phyloP scores from a whole-genome alignment of 75 land plant genomes.

The Pinus tabuliformis region DNA sequence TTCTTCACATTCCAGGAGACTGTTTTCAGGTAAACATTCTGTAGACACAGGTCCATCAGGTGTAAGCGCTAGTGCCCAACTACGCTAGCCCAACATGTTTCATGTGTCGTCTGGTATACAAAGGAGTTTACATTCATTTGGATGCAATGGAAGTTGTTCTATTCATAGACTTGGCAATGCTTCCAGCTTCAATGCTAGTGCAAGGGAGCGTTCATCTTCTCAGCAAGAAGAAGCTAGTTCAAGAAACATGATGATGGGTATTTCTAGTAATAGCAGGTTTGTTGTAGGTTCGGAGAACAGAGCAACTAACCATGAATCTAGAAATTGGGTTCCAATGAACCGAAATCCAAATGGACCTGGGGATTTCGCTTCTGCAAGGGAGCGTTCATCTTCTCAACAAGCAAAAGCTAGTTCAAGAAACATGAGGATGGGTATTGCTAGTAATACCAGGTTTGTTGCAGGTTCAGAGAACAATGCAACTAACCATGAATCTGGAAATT shows the following conservation, averaged over 20 bases:
- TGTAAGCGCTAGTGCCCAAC: too few species aligned
- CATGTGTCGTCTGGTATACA: too few species aligned
- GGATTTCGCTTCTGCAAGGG: neutral
- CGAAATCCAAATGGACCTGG: conserved; percentile 5
- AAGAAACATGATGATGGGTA: conserved; percentile 6
- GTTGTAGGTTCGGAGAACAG: neutral
- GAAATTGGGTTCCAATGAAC: neutral
- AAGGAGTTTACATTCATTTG: too few species aligned
- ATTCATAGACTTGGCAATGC: too few species aligned
- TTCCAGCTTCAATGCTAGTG: too few species aligned
- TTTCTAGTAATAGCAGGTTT: neutral
- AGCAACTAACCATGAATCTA: conserved; percentile 5
- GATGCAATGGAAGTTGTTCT: too few species aligned
- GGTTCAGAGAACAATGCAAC: neutral
- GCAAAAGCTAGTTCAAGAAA: neutral
- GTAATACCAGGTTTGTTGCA: neutral
- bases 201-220: too few species aligned
- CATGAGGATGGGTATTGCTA: conserved; percentile 6
- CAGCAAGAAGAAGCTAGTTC: neutral
- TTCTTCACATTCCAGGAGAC: too few species aligned
- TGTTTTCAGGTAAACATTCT: too few species aligned
- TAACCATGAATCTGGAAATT: conserved; percentile 8
- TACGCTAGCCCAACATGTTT: too few species aligned
- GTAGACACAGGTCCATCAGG: neutral
- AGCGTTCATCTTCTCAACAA: neutral